These are phyloP conservation scores for Fusarium humuli DNA, from an alignment of 2,329 filamentous ascomycete species.

Conservation along the genomic window DNA sequence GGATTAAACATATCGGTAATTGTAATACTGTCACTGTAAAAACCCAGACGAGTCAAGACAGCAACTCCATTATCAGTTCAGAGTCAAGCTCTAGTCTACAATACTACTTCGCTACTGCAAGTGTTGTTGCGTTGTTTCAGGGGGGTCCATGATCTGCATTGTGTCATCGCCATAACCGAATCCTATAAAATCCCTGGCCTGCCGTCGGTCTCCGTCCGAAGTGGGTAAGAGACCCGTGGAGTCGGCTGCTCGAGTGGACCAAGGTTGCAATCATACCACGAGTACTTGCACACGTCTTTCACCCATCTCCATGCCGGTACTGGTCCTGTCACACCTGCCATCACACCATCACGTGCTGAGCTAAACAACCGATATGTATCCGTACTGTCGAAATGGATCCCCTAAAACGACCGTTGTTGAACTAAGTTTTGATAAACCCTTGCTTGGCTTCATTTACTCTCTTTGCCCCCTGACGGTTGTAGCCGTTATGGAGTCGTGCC, in stretches of 20 bases:
- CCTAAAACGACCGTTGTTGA: neutral
- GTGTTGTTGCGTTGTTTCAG: neutral
- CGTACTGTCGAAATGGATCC: neutral
- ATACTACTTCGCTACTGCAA: conserved; percentile 10
- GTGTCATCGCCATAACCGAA: conserved; percentile 14
- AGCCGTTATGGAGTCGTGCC: conserved; percentile 26
- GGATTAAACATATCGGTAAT: conserved; percentile 12
- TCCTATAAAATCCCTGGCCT: neutral
- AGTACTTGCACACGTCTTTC: neutral
- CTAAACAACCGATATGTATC: neutral
- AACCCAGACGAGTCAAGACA: neutral
- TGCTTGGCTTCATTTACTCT: neutral
- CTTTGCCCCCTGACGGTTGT: conserved; percentile 11
- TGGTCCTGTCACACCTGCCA: conserved; percentile 7
- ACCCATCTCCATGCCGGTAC: conserved; percentile 2
- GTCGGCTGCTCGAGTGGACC: neutral
- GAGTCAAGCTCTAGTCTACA: neutral
- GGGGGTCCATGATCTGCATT: conserved; percentile 18
- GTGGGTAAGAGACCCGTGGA: conserved; percentile 12
- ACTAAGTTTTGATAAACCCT: neutral
- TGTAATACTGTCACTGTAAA: neutral
- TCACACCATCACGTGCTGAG: neutral
- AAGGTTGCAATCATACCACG: neutral
- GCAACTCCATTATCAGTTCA: conserved; percentile 2
- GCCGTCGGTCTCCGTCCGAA: neutral